phyloP scores from a whole-genome alignment of 768 basidiomycete species.

The Leccinum longicurvipes region DNA sequence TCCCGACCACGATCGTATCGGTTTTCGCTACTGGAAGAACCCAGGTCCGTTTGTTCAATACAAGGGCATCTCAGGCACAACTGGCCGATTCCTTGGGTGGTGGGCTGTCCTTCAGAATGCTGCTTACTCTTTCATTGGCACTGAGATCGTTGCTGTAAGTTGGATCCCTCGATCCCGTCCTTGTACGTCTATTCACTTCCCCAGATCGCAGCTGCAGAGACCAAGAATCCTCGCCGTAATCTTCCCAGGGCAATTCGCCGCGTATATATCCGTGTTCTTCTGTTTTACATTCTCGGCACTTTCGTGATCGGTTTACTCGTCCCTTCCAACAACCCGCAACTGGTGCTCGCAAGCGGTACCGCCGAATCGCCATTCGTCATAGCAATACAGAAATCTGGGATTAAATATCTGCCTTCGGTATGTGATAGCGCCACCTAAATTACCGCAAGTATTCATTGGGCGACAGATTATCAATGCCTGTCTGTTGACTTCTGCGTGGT shows the following conservation, averaged over 20 bases:
- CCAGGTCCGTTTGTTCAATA: conserved; percentile 87
- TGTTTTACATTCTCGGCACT: conserved; percentile 72
- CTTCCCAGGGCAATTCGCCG: conserved; percentile 55
- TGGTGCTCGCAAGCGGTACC: too few relatives aligned
- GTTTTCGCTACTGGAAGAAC: conserved; percentile 70
- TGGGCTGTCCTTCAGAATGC: conserved; percentile 78
- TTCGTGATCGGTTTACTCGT: conserved; percentile 81
- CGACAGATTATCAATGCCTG: conserved; percentile 73
- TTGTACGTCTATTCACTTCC: conserved; percentile 1
- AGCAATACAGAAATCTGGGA: too few relatives aligned
- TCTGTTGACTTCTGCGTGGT: conserved; percentile 86
- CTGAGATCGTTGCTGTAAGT: conserved; percentile 87
- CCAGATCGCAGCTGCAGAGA: conserved; percentile 82
- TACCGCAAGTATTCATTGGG: background rate
- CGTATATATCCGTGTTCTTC: conserved; percentile 72
- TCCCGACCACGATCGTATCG: conserved; percentile 68
- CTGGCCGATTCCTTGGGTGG: conserved; percentile 74
- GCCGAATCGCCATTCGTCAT: too few relatives aligned
- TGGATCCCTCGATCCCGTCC: background rate
- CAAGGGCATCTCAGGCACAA: conserved; percentile 55
- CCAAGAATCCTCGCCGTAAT: conserved; percentile 76
- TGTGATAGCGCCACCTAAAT: conserved; percentile 21
- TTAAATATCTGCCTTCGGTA: conserved; percentile 25
- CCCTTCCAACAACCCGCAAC: conserved; percentile 20
- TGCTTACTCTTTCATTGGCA: conserved; percentile 91